Evolutionary conservation across 1,284 basidiomycete genomes (phyloP), one percentile per base, ranked within the genome.

Genomic region (Boletellus dicymbophilus): DNA sequence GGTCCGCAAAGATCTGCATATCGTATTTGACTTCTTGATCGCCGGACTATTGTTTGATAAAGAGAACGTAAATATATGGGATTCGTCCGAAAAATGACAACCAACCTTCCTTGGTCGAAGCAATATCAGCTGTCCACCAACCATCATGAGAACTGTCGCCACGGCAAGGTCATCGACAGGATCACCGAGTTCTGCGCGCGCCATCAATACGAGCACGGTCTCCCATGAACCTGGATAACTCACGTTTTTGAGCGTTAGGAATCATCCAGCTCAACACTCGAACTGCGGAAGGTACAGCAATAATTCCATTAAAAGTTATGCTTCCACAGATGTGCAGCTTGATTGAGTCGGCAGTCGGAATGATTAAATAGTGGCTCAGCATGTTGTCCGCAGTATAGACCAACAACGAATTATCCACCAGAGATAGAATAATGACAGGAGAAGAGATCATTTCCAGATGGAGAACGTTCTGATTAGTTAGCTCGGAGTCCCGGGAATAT

Each of bases 371-470:
- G 71, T 99, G 97, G 60, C 85, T 86, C 43, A 99, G 76, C 25
- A 88, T 95, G 66, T 99, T 99, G 70, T 98, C 95, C n/a, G 86
- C 82, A 3, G 95, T 98, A 70, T 98, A 99, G 16, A 97, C 93
- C 41, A 99, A 79, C n/a, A 99, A 74, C 0, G 94, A 96, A 63
- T 96, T 97, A 70, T 98, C 97, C 50, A 98, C 91, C 7, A 98
- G 76, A 8, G 93, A 95, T 45, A 97, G 74, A 41, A 94, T 88
- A 23, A 96, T 78, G 33, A 95, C 86, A 0, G 90, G 84, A 1
- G 88, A 84, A 0, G 84, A 73, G 20, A 97, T 71, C n/a, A 84
- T 72, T 66, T 97, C 90, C 34, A 88, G 84, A 64, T 95, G 85
- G 12, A 98, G 76, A 27, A 95, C 82, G 55, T 92, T 91, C 55